Percentiles rank a stretch among this genome's conserved stretches.
These are phyloP conservation scores for Rhizopogon vulgaris DNA, from an alignment of 768 basidiomycete genomes.

Conservation along the genomic window DNA sequence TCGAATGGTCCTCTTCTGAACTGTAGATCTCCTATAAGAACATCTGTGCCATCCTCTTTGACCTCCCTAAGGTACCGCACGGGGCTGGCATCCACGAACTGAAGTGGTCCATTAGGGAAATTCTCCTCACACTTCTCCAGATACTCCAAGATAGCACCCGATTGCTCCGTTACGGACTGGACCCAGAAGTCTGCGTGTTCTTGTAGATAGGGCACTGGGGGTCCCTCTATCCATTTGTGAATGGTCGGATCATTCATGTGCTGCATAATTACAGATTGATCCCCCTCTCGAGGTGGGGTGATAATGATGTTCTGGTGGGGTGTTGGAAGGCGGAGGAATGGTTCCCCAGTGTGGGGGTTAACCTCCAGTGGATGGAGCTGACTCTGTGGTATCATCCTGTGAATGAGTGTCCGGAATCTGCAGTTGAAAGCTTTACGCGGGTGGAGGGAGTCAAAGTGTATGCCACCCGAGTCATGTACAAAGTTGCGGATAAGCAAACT, in stretches of 20 bases:
- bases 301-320: slow-evolving; percentile 51
- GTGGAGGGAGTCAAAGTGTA: neutral
- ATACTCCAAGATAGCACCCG: slow-evolving; percentile 16
- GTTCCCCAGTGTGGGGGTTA: slow-evolving; percentile 40
- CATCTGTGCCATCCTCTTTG: slow-evolving; percentile 45
- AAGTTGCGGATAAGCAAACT: too few species aligned
- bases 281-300: slow-evolving; percentile 48
- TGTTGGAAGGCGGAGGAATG: slow-evolving; percentile 46
- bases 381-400: neutral
- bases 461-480: neutral
- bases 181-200: slow-evolving; percentile 37
- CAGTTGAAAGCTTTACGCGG: neutral
- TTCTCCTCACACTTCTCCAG: slow-evolving; percentile 11
- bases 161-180: slow-evolving; percentile 10
- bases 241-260: slow-evolving; percentile 47
- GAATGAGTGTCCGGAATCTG: neutral
- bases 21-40: slow-evolving; percentile 40
- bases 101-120: slow-evolving; percentile 19
- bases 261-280: slow-evolving; percentile 31
- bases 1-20: slow-evolving; percentile 22
- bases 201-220: slow-evolving; percentile 49
- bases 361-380: slow-evolving; percentile 35
- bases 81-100: slow-evolving; percentile 39
- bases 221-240: slow-evolving; percentile 36
- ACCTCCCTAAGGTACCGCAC: slow-evolving; percentile 49